These are phyloP conservation scores for Lenwebbia sp. DNA, from an alignment of 345 rosid species.

Conservation along the genomic window DNA sequence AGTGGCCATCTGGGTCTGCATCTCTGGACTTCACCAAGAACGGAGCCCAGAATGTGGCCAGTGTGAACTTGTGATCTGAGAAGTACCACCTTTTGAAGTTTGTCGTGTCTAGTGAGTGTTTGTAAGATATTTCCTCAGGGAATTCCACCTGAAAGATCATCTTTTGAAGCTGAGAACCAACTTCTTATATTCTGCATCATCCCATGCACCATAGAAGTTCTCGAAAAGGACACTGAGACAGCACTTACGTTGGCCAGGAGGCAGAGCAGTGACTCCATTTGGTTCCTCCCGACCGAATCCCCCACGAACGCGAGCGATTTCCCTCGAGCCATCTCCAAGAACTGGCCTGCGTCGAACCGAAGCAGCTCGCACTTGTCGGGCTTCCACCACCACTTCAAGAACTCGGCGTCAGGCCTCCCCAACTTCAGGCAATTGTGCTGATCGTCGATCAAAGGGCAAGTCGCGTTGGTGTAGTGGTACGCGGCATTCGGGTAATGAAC, in stretches of 20 bases:
- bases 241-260: constrained; percentile 23
- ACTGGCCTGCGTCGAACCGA: constrained; percentile 12
- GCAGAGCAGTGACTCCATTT: constrained; percentile 34
- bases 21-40: constrained; percentile 21
- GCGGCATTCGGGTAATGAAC: constrained; percentile 12
- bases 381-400: constrained; percentile 46
- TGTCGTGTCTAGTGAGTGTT: not conserved
- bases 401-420: constrained; percentile 34
- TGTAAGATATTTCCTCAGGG: constrained; percentile 15
- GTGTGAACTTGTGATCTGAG: constrained; percentile 16
- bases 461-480: constrained; percentile 23
- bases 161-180: not conserved
- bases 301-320: constrained; percentile 29
- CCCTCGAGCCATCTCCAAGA: constrained; percentile 27
- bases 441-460: constrained; percentile 23
- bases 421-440: constrained; percentile 40
- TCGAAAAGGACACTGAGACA: not conserved
- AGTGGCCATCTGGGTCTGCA: constrained; percentile 17
- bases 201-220: not conserved
- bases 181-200: not conserved
- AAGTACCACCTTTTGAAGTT: constrained; percentile 10
- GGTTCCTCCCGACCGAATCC: constrained; percentile 39
- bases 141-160: constrained; percentile 19
- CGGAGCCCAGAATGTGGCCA: constrained; percentile 32
- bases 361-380: constrained; percentile 27